These are phyloP conservation scores for Penstemon eatonii DNA, from an alignment of 257 asterid species.

Conservation along the genomic window DNA sequence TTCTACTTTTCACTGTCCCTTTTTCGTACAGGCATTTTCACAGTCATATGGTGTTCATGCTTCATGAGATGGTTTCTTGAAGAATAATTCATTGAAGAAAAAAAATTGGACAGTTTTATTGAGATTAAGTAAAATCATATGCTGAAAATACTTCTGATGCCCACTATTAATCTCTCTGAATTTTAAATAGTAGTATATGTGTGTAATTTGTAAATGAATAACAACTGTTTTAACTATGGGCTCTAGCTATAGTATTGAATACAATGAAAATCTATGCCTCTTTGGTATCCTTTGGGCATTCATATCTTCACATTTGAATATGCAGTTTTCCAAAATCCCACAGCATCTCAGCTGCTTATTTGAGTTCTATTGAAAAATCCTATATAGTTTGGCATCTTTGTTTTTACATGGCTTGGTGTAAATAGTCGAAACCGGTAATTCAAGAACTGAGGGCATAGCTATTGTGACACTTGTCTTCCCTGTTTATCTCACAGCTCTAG, in stretches of 20 bases:
- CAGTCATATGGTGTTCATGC: slow-evolving; percentile 27
- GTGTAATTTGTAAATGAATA: background rate
- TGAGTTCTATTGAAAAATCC: background rate
- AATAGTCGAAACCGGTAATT: background rate
- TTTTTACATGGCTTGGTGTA: background rate
- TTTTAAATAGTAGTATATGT: no score
- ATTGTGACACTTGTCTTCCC: slow-evolving; percentile 1
- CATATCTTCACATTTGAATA: slow-evolving; percentile 20
- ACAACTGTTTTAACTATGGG: slow-evolving; percentile 37
- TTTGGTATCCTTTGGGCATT: slow-evolving; percentile 30
- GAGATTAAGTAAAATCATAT: slow-evolving; percentile 20
- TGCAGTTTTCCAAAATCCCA: slow-evolving; percentile 30
- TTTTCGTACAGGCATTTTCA: slow-evolving; percentile 21
- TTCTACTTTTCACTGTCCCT: background rate
- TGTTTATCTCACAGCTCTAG: background rate
- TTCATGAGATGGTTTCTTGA: slow-evolving; percentile 3
- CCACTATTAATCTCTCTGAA: background rate
- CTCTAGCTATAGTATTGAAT: slow-evolving; percentile 18
- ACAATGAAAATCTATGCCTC: slow-evolving; percentile 20
- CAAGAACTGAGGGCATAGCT: background rate
- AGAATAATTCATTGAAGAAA: background rate
- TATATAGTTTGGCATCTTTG: background rate
- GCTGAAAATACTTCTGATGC: slow-evolving; percentile 24
- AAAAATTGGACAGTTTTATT: background rate
- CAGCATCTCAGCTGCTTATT: slow-evolving; percentile 25